Conservation (phyloP, 2,329 filamentous ascomycete genomes). For the Endocalyx cinctus region DNA sequence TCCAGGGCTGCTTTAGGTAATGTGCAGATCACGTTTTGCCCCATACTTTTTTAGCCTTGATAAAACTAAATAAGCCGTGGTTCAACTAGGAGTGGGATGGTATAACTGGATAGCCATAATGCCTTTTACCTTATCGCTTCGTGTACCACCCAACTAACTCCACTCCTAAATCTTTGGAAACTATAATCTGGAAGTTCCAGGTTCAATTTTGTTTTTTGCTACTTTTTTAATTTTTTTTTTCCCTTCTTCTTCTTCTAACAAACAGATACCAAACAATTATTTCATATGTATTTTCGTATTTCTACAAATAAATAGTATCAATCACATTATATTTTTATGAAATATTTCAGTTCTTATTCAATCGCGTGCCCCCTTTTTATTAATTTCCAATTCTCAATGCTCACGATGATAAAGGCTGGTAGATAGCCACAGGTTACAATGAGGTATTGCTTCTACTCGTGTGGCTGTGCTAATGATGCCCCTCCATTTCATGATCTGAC, state of each 20-base stretch:
- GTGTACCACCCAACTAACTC: constrained; percentile 17
- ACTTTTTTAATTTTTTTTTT: constrained; percentile 5
- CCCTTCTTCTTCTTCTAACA: constrained; percentile 1
- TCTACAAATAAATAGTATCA: neutral
- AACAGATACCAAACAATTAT: neutral
- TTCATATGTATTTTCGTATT: neutral
- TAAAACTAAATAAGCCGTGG: constrained; percentile 1
- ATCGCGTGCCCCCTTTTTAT: too few species aligned
- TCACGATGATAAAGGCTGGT: too few species aligned
- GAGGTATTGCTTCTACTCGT: neutral
- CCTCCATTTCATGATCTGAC: neutral
- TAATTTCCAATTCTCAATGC: neutral
- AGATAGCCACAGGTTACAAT: neutral
- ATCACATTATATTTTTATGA: neutral
- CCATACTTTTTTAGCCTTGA: constrained; percentile 2
- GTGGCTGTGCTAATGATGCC: neutral
- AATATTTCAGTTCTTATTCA: too few species aligned
- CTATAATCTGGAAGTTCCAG: constrained; percentile 13
- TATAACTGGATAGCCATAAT: constrained; percentile 19
- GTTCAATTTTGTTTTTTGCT: constrained; percentile 16
- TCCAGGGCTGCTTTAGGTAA: too few species aligned
- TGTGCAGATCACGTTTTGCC: too few species aligned
- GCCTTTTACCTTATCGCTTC: constrained; percentile 21
- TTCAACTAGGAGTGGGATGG: constrained; percentile 15
- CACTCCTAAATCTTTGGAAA: constrained; percentile 21